Evolutionary conservation across 192 early-diverging fungal genomes (phyloP).

Genomic region (Kappamyces sp.): DNA sequence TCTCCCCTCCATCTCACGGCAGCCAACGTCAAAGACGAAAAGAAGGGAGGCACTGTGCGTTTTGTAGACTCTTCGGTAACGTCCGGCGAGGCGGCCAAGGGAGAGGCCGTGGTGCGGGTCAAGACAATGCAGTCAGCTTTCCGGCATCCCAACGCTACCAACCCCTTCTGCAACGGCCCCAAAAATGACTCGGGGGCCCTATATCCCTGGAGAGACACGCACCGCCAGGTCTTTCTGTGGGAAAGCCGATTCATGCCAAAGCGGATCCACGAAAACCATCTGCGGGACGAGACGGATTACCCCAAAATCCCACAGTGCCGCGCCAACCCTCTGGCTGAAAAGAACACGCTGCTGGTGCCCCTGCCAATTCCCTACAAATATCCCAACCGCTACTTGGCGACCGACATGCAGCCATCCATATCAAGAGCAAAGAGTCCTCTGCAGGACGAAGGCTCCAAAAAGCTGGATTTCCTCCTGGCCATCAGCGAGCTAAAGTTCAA

Average conservation of each 20-base stretch:
- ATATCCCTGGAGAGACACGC: background rate
- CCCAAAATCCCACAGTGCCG: too few species aligned
- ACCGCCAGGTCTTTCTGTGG: constrained; percentile 1
- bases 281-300: background rate
- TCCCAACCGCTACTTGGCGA: background rate
- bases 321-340: background rate
- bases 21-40: too few species aligned
- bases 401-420: background rate
- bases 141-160: too few species aligned
- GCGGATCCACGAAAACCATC: constrained; percentile 10
- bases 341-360: constrained; percentile 7
- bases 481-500: constrained; percentile 4
- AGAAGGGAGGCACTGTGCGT: too few species aligned
- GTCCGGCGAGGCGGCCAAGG: too few species aligned
- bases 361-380: constrained; percentile 7
- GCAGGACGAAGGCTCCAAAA: constrained; percentile 4
- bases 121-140: too few species aligned
- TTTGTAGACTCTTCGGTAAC: too few species aligned
- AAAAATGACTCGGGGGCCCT: too few species aligned
- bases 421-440: background rate
- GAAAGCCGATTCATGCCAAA: constrained; percentile 4
- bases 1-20: too few species aligned
- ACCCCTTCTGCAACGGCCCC: too few species aligned
- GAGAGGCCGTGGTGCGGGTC: too few species aligned
- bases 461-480: constrained; percentile 4